Base-by-base conservation (phyloP, 2,329 filamentous ascomycete genomes). In the Arthrobotrys pseudoclavata region DNA sequence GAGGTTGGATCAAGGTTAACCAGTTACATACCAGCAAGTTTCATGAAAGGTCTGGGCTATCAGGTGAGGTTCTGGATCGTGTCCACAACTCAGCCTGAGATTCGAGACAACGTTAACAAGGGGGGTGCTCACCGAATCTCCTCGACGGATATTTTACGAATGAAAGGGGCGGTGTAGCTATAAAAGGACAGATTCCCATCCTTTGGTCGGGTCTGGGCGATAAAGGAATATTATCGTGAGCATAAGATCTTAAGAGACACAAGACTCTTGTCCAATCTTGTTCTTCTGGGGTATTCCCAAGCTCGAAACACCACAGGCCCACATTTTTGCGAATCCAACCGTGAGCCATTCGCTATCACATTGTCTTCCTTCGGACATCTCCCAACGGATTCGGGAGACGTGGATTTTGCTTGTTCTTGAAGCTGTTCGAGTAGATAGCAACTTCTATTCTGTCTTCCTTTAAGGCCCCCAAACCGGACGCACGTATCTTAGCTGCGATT, bases 181-280 rank as follows among this genome's bases (percentile, higher is more conserved):
- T 76, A 76, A 60, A 76, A 76, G 72, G 72, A 68, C 50, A 67
- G 69, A 74, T 74, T 29, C 66, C 47, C 53, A 66, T 62, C 66
- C 53, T 68, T 69, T 64, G 66, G 66, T 61, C 22, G 26, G 60
- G 62, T 42, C 42, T 53, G 55, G 61, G 40, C 45, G 63, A 55
- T 37, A 26, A 40, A 34, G 34, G 34, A 42, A 31, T 67, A 66
- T 60, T 69, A 61, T 76, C 71, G 42, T 70, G 61, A 63, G 50
- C 60, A 70, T 70, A 70, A 69, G 60, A 76, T 60, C 71, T 69
- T 67, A 76, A 70, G 60, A 76, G 24, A 52, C 61, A 66, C 66
- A 76, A 76, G 72, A 69, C 72, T 76, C 72, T 70, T 61, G 66
- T 76, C 72, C 67, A 70, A 70, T 76, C 72, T 76, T 68, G 72